phyloP scores from a whole-genome alignment of 2,329 filamentous ascomycete species.

The Teratosphaeria viscida region DNA sequence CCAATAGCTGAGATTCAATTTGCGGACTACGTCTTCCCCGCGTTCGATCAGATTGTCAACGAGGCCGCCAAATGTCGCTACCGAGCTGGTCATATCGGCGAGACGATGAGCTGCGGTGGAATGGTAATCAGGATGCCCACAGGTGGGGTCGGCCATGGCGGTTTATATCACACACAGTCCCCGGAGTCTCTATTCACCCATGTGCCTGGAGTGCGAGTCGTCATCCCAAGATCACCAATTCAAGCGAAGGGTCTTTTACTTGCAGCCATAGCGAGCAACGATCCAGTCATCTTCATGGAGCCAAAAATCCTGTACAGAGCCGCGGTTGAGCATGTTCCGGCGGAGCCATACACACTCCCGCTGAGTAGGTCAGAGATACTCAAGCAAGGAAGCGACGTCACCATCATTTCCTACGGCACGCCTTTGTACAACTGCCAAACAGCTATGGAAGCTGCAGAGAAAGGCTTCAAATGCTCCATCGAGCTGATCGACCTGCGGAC shows the following conservation, averaged over 20 bases:
- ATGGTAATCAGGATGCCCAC: constrained; percentile 84
- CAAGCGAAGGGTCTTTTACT: constrained; percentile 84
- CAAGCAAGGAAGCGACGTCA: constrained; percentile 69
- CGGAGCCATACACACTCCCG: constrained; percentile 69
- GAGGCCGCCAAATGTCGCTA: constrained; percentile 85
- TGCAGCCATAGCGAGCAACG: constrained; percentile 63
- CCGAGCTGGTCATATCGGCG: constrained; percentile 47
- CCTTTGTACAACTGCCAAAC: constrained; percentile 74
- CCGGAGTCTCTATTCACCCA: constrained; percentile 84
- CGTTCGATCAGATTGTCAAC: constrained; percentile 89
- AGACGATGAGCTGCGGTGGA: constrained; percentile 49
- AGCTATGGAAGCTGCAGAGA: constrained; percentile 66
- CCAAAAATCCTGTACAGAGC: constrained; percentile 88
- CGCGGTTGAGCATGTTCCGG: constrained; percentile 82
- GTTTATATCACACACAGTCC: constrained; percentile 78
- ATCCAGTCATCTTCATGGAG: constrained; percentile 88
- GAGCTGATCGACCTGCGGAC: constrained; percentile 84
- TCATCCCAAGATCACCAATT: constrained; percentile 73
- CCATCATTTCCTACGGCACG: constrained; percentile 79
- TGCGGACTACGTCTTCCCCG: constrained; percentile 86
- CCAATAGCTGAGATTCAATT: constrained; percentile 94
- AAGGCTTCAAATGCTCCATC: constrained; percentile 61
- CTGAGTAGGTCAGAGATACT: constrained; percentile 77
- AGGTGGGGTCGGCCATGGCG: constrained; percentile 82
- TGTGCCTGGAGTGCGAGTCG: constrained; percentile 71